phyloP scores from a whole-genome alignment of 345 rosid genomes.

The Aurinia saxatilis region DNA sequence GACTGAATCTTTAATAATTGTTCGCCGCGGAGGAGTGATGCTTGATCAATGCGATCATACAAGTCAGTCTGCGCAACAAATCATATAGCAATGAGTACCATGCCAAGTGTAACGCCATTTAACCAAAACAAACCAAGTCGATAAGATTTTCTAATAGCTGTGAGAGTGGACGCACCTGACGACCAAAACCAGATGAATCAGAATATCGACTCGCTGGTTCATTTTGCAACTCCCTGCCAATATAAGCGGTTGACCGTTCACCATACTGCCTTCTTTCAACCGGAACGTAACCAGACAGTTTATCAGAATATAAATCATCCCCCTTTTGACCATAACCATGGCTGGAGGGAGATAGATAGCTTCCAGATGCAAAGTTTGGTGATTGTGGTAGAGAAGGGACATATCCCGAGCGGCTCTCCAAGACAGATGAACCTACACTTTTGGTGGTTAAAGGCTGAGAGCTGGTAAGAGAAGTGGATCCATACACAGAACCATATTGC shows the following conservation, averaged over 20 bases:
- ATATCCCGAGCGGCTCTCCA: conserved; percentile 71
- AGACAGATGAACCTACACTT: conserved; percentile 43
- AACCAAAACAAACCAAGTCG: neutral
- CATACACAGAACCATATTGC: conserved; percentile 61
- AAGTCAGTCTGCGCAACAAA: conserved; percentile 47
- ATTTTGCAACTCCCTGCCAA: conserved; percentile 67
- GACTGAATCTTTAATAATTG: conserved; percentile 68
- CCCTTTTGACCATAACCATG: conserved; percentile 70
- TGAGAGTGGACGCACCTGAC: conserved; percentile 48
- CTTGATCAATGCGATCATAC: conserved; percentile 75
- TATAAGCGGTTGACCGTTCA: conserved; percentile 58
- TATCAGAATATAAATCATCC: conserved; percentile 67
- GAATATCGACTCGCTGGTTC: conserved; percentile 60
- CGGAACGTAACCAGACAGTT: conserved; percentile 59
- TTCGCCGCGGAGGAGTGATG: conserved; percentile 77
- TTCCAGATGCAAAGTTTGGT: conserved; percentile 68
- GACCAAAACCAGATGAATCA: conserved; percentile 64
- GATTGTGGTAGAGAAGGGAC: conserved; percentile 58
- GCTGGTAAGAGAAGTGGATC: conserved; percentile 47
- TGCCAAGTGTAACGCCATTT: neutral
- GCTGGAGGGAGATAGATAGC: conserved; percentile 54
- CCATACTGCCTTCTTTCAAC: conserved; percentile 69
- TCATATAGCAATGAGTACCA: neutral
- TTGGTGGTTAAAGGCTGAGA: conserved; percentile 49
- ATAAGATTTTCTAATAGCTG: neutral